Evolutionary conservation across 345 rosid species (phyloP).

Genomic region (Cardamine occulta): DNA sequence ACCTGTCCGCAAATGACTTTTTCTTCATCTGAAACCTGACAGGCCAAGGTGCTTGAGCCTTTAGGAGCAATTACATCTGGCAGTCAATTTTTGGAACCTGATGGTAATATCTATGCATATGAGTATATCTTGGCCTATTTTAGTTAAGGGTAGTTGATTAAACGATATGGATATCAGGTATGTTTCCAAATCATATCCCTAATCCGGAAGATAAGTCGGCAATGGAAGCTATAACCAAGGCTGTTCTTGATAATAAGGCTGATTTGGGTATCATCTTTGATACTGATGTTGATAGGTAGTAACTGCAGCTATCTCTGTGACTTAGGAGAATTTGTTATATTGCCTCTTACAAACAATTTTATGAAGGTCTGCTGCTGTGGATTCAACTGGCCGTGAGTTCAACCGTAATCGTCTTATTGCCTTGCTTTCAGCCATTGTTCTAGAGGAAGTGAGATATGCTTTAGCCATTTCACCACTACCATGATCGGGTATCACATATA

Average conservation of each 20-base stretch:
- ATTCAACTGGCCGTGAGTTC: conserved; percentile 81
- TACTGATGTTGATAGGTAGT: conserved; percentile 95
- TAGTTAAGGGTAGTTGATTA: conserved; percentile 15
- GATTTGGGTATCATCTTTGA: conserved; percentile 98
- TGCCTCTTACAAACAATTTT: conserved; percentile 26
- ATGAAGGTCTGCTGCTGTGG: conserved; percentile 98
- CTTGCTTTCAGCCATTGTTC: conserved; percentile 87
- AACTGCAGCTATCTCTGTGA: conserved; percentile 14
- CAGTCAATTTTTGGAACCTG: conserved; percentile 97
- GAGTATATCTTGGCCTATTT: conserved; percentile 18
- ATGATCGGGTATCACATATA: conserved; percentile 18
- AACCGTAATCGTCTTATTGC: conserved; percentile 96
- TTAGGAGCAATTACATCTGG: conserved; percentile 91
- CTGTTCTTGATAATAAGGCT: conserved; percentile 89
- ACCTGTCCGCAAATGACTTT: not conserved
- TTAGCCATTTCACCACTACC: conserved; percentile 4
- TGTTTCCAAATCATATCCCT: conserved; percentile 98
- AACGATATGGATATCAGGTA: conserved; percentile 52
- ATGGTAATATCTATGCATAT: conserved; percentile 56
- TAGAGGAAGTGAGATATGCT: conserved; percentile 77
- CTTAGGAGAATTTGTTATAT: conserved; percentile 9
- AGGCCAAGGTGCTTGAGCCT: conserved; percentile 97
- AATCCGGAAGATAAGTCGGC: conserved; percentile 96
- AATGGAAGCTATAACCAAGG: conserved; percentile 85
- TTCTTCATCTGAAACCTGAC: conserved; percentile 30